These are phyloP conservation scores for Mortierella sp. DNA, from an alignment of 371 early-diverging fungal species.

Conservation along the genomic window DNA sequence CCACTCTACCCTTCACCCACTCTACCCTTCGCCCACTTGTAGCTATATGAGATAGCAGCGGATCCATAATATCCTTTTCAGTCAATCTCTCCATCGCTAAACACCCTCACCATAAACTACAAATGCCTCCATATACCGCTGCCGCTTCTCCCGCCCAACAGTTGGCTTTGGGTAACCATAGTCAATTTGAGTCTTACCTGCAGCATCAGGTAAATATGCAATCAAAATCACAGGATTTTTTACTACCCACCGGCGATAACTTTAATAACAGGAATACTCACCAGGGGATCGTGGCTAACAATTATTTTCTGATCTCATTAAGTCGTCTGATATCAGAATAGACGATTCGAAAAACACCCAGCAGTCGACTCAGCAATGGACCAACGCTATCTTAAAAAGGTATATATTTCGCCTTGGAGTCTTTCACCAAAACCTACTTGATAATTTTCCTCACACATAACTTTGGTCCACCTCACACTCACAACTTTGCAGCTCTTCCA, in stretches of 20 bases:
- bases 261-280: background rate
- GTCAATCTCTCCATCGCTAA: background rate
- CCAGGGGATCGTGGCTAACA: background rate
- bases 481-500: background rate
- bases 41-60: background rate
- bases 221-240: too few species aligned
- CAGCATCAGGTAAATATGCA: constrained; percentile 31
- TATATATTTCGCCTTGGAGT: background rate
- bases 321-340: constrained; percentile 6
- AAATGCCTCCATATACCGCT: constrained; percentile 44
- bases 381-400: constrained; percentile 1
- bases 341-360: constrained; percentile 13
- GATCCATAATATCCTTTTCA: background rate
- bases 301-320: background rate
- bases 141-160: constrained; percentile 14
- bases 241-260: too few species aligned
- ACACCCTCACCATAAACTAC: background rate
- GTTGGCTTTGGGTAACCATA: constrained; percentile 9
- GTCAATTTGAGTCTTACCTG: constrained; percentile 20
- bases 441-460: background rate
- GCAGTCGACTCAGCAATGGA: constrained; percentile 17
- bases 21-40: background rate
- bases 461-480: background rate
- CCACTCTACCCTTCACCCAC: background rate
- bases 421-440: background rate